Conservation (phyloP, 192 early-diverging fungal genomes). For the Chytriomyces hyalinus region DNA sequence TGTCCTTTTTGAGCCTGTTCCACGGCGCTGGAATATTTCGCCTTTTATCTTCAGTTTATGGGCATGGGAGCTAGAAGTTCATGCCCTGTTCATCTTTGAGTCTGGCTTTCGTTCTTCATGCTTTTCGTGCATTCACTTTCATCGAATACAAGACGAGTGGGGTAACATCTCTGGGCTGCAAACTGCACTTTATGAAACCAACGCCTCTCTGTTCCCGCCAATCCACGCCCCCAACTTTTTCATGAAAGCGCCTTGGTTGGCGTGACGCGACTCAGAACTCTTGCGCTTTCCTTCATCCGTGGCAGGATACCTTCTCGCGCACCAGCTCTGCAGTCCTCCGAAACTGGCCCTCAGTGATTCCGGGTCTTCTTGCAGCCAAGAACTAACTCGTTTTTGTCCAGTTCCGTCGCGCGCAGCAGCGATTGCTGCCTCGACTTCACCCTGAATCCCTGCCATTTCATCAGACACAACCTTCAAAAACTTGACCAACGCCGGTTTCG, state of each 20-base stretch:
- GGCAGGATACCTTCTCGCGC: neutral
- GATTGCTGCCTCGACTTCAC: neutral
- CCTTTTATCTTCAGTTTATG: neutral
- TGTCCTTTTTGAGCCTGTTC: neutral
- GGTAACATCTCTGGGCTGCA: too few species aligned
- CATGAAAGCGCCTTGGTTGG: neutral
- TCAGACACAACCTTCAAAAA: neutral
- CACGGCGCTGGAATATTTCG: neutral
- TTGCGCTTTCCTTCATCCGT: neutral
- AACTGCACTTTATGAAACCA: too few species aligned
- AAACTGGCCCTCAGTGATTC: neutral
- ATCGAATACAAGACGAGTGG: neutral
- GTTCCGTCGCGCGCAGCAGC: neutral
- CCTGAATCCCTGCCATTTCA: neutral
- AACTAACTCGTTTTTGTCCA: neutral
- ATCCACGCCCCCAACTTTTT: neutral
- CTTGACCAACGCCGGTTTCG: constrained; percentile 27
- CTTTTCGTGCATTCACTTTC: neutral
- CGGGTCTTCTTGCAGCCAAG: neutral
- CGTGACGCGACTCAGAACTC: neutral
- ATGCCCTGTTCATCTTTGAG: neutral
- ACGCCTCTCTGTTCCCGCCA: too few species aligned
- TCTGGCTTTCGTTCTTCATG: neutral
- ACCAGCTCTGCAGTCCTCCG: neutral
- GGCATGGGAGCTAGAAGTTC: neutral